Evolutionary conservation across 129 eudicot genomes (phyloP).

Genomic region (Centella asiatica): DNA sequence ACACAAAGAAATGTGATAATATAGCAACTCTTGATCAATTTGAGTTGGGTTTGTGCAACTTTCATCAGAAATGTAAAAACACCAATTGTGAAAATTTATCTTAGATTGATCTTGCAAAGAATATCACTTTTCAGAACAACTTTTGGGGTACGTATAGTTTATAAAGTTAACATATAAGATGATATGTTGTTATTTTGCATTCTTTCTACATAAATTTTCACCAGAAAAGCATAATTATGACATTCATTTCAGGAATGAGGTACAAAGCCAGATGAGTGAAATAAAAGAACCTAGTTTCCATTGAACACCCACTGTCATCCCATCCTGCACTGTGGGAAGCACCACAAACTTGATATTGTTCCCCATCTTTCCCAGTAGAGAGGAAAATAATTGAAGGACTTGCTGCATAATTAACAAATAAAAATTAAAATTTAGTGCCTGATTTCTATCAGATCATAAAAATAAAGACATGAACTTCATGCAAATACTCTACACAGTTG

Average conservation of each 20-base stretch:
- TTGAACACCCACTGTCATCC: constrained; percentile 62
- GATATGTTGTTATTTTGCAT: too few relatives aligned
- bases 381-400: constrained; percentile 56
- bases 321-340: constrained; percentile 55
- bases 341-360: constrained; percentile 55
- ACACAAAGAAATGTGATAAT: too few relatives aligned
- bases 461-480: neutral
- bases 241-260: neutral
- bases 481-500: neutral
- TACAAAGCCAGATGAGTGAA: neutral
- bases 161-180: too few relatives aligned
- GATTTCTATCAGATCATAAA: neutral
- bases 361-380: constrained; percentile 38
- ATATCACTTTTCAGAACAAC: too few relatives aligned
- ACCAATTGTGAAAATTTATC: too few relatives aligned
- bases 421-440: neutral
- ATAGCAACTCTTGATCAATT: too few relatives aligned
- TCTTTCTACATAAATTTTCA: too few relatives aligned
- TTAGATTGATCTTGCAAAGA: too few relatives aligned
- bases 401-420: constrained; percentile 25
- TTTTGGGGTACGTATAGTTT: too few relatives aligned
- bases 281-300: constrained; percentile 59
- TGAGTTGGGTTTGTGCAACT: too few relatives aligned
- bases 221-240: too few relatives aligned
- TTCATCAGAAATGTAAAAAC: too few relatives aligned